phyloP scores from a whole-genome alignment of 192 early-diverging fungal species.

The Dimargaris verticillata region DNA sequence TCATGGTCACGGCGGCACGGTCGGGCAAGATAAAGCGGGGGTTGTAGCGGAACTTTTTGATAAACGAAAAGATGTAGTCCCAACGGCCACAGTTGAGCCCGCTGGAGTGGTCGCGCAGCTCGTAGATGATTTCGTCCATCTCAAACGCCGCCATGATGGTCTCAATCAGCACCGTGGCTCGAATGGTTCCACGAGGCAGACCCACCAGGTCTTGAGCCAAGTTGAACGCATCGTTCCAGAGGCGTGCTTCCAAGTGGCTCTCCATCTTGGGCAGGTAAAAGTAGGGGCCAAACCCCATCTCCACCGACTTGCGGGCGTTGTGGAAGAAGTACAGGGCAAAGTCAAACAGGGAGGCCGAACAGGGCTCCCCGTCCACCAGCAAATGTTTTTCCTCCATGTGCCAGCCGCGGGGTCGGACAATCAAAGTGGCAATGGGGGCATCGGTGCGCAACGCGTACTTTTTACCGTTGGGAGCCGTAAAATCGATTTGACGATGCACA shows the following conservation, averaged over 20 bases:
- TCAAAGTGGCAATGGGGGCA: constrained; percentile 75
- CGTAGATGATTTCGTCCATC: constrained; percentile 99
- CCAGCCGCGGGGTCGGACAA: constrained; percentile 96
- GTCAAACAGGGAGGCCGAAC: constrained; percentile 94
- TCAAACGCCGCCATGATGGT: constrained; percentile 93
- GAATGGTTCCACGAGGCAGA: constrained; percentile 88
- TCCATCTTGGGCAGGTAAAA: constrained; percentile 99
- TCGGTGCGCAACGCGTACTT: constrained; percentile 81
- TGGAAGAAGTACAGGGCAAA: constrained; percentile 99
- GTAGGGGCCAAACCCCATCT: constrained; percentile 86
- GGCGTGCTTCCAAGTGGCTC: constrained; percentile 86
- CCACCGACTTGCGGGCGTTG: constrained; percentile 73
- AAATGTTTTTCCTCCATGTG: constrained; percentile 96
- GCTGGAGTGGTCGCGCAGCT: constrained; percentile 93
- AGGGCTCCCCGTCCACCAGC: constrained; percentile 76
- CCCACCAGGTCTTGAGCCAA: constrained; percentile 76
- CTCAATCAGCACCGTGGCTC: constrained; percentile 92
- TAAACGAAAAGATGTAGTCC: constrained; percentile 99
- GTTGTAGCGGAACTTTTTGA: constrained; percentile 91
- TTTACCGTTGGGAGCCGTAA: constrained; percentile 71
- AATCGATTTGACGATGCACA: constrained; percentile 67
- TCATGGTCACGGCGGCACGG: constrained; percentile 84
- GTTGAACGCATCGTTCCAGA: constrained; percentile 99
- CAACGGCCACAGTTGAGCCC: constrained; percentile 98
- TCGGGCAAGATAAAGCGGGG: constrained; percentile 77